Evolutionary conservation across 306 rosid species (phyloP).

Genomic region (Cucurbita pepo): DNA sequence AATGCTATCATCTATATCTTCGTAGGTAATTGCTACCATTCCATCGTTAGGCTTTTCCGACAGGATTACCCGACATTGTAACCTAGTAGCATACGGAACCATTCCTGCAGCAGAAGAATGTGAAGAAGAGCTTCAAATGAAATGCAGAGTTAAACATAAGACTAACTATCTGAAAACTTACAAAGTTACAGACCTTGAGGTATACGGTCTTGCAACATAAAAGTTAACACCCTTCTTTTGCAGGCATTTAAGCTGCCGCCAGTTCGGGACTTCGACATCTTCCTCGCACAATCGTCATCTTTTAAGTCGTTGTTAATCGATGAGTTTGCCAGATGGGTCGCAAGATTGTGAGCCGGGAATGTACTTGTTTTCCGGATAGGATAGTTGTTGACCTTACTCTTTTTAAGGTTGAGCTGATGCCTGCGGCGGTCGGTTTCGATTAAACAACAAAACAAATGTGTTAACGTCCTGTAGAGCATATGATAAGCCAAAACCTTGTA

Average conservation of each 20-base stretch:
- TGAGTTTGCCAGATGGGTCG: slow-evolving; percentile 23
- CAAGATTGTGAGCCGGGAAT: slow-evolving; percentile 23
- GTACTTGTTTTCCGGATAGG: slow-evolving; percentile 31
- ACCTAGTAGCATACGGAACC: slow-evolving; percentile 26
- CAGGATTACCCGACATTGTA: slow-evolving; percentile 57
- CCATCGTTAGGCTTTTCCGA: slow-evolving; percentile 86
- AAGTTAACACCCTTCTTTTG: slow-evolving; percentile 49
- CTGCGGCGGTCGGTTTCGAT: slow-evolving; percentile 29
- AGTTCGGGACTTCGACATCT: slow-evolving; percentile 59
- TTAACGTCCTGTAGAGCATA: not conserved
- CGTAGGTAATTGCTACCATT: slow-evolving; percentile 67
- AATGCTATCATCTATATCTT: slow-evolving; percentile 44
- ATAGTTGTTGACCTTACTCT: slow-evolving; percentile 39
- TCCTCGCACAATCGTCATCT: slow-evolving; percentile 35
- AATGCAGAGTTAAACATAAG: not conserved
- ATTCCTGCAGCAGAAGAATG: slow-evolving; percentile 39
- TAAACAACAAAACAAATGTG: slow-evolving; percentile 2
- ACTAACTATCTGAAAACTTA: not conserved
- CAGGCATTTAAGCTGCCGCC: slow-evolving; percentile 75
- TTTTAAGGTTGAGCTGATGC: slow-evolving; percentile 60
- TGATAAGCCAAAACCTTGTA: not conserved
- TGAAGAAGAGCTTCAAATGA: slow-evolving; percentile 4
- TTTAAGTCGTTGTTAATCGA: slow-evolving; percentile 35
- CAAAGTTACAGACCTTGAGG: slow-evolving; percentile 50
- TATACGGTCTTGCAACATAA: slow-evolving; percentile 37